Evolutionary conservation across 164 flowering plant genomes (phyloP), one percentile per base, ranked within the genome.

Genomic region (Annona squamosa): DNA sequence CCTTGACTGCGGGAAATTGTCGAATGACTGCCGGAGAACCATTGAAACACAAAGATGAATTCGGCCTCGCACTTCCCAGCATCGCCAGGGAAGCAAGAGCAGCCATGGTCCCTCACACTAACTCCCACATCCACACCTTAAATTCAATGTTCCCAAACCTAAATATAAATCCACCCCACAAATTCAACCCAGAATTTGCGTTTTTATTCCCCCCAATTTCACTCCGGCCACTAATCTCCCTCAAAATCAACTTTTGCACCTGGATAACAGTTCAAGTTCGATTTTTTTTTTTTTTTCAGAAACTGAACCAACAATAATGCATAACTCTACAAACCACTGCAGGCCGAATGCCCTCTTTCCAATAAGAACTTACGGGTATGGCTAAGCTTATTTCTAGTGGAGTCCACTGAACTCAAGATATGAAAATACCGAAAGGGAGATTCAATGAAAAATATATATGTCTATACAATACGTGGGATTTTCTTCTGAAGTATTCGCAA

Each of bases 51-150:
- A 79, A 82, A 0, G 89, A 83, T 4, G 89, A 82, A 79, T 77
- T 80, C n/a, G 79, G 76, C 70, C 85, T 80, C 1, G 81, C 74
- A 71, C 87, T 84, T 74, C 97, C 97, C 81, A 90, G 80, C 76
- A 85, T 87, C 46, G 86, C 91, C 3, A 88, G 85, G 80, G 97
- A 92, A 83, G 94, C 88, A 76, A 89, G 77, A 46, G 88, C 82
- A 84, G 88, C 85, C 94, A 90, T 63, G 59, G 47, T 6, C n/a
- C 1, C 71, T 67, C 46, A 37, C 19, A 37, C 69, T 42, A 37
- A 65, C 26, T 52, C 26, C 47, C 46, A 48, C 70, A 73, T 64
- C 63, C 48, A 72, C 48, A 65, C 57, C 17, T 63, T 16, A 45
- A 44, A 12, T 66, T 13, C 4, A 44, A 13, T 37, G 12, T 42